These are phyloP conservation scores for Myrica gale DNA, from an alignment of 306 rosid genomes.

Conservation along the genomic window DNA sequence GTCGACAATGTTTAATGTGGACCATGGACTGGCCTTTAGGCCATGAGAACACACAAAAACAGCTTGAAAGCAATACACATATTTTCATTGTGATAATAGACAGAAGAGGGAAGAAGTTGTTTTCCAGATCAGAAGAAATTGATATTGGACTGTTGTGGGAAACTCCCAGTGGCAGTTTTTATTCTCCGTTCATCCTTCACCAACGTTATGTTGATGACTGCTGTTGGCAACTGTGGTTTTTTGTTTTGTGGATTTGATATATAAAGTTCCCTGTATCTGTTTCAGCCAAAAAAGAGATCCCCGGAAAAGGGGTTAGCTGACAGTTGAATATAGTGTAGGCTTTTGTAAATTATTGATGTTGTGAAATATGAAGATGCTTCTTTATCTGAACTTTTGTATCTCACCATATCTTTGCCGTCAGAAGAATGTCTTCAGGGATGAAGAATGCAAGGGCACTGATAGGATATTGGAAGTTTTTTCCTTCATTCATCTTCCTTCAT, in stretches of 20 bases:
- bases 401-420: background rate
- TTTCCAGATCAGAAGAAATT: background rate
- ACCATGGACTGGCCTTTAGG: constrained; percentile 13
- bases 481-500: no score
- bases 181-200: background rate
- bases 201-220: background rate
- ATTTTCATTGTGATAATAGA: background rate
- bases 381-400: background rate
- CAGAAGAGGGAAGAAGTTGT: background rate
- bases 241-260: background rate
- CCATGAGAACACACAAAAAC: background rate
- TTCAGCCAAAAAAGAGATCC: background rate
- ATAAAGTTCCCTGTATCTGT: background rate
- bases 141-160: background rate
- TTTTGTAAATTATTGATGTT: background rate
- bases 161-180: background rate
- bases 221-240: background rate
- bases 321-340: background rate
- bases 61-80: background rate
- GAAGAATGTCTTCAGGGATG: background rate
- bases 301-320: background rate
- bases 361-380: background rate
- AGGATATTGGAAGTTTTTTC: background rate
- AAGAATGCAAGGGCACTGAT: background rate
- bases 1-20: constrained; percentile 8